phyloP scores from a whole-genome alignment of 2,329 filamentous ascomycete species.

The Trichoderma polysporum region DNA sequence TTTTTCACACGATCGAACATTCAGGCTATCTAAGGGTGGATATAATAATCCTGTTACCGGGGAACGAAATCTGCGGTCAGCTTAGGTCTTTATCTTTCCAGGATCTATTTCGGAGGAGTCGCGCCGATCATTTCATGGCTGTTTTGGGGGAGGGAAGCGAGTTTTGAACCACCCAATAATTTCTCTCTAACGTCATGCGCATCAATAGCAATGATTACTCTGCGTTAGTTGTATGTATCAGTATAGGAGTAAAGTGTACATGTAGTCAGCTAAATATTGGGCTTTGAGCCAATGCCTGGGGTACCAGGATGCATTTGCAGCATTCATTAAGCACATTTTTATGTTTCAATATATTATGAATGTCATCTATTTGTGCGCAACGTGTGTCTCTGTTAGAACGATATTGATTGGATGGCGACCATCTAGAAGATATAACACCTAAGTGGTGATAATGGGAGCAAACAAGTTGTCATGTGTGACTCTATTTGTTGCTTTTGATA shows the following conservation, averaged over 20 bases:
- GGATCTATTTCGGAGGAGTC: neutral
- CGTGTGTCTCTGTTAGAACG: neutral
- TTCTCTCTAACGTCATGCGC: neutral
- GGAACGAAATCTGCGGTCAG: neutral
- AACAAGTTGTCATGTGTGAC: neutral
- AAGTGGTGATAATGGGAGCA: too few species aligned
- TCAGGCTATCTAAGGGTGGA: neutral
- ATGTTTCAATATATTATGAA: neutral
- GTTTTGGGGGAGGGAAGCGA: neutral
- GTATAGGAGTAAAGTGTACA: conserved; percentile 1
- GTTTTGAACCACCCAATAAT: neutral
- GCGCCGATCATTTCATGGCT: neutral
- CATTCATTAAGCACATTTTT: neutral
- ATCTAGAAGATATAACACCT: neutral
- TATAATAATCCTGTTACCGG: conserved; percentile 1
- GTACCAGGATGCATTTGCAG: neutral
- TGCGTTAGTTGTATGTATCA: conserved; percentile 11
- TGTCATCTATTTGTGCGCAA: neutral
- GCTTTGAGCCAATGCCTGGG: neutral
- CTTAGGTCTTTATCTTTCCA: neutral
- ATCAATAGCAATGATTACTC: neutral
- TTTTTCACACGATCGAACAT: neutral
- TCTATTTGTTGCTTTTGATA: neutral
- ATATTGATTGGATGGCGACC: neutral
- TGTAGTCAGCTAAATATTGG: neutral